Evolutionary conservation across 2,329 filamentous ascomycete species (phyloP).

Genomic region (Elsinoe perseae): DNA sequence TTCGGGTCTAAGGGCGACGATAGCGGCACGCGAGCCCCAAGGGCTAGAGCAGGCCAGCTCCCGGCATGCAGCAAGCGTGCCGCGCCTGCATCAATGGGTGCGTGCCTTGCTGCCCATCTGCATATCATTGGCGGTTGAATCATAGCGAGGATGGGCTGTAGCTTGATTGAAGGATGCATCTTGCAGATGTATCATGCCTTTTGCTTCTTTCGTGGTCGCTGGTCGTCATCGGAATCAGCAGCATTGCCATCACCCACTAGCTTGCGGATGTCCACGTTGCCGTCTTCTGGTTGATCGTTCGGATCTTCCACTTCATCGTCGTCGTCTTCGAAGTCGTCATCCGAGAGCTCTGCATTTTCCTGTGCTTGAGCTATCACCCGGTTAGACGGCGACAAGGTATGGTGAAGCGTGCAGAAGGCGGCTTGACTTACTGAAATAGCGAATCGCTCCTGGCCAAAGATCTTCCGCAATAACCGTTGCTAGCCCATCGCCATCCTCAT

Average conservation of each 20-base stretch:
- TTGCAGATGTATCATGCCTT: conserved; percentile 2
- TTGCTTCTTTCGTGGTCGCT: conserved; percentile 10
- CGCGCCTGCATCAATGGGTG: background rate
- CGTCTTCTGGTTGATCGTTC: conserved; percentile 1
- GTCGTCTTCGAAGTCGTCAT: conserved; percentile 14
- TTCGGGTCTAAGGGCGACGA: background rate
- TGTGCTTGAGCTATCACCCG: conserved; percentile 13
- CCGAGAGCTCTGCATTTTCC: conserved; percentile 13
- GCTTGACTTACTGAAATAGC: conserved; percentile 71
- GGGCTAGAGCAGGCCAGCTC: background rate
- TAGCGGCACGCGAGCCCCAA: background rate
- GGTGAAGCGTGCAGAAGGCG: background rate
- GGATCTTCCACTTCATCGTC: conserved; percentile 1
- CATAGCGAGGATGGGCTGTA: no score
- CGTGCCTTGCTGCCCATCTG: background rate
- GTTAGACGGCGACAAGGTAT: conserved; percentile 1
- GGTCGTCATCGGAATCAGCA: background rate
- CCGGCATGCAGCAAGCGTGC: background rate
- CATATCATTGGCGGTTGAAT: background rate
- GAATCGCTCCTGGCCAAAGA: conserved; percentile 78
- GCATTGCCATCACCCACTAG: background rate
- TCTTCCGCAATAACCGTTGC: conserved; percentile 78
- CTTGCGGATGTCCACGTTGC: conserved; percentile 1
- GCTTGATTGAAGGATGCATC: background rate
- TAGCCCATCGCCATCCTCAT: conserved; percentile 34